Evolutionary conservation across 495 filamentous ascomycete genomes (phyloP), one percentile per base, ranked within the genome.

Genomic region (Viridothelium virens): DNA sequence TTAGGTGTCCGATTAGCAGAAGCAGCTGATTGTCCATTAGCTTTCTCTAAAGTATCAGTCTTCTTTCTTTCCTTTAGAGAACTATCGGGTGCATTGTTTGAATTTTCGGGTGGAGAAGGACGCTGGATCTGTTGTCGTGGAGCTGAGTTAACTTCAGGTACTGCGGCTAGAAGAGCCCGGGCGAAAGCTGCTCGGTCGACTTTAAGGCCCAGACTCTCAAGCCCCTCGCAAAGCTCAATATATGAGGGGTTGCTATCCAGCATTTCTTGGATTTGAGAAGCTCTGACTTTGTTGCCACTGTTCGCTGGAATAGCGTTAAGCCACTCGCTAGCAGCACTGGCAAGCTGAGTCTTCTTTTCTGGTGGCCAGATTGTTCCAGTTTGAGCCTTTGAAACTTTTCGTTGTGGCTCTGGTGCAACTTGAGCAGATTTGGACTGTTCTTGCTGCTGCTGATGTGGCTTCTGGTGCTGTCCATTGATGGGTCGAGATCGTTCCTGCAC

Each of bases 161-260:
- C 76, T 41, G 79, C 78, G 39, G 73, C 69, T 14, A 83, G 71
- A 9, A 84, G 68, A 50, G 69, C 70, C 65, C 77, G 73, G 38
- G 83, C 83, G 65, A 85, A 79, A 1, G 69, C 67, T 11, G 75
- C 72, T 56, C 80, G 72, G 64, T 83, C 77, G 48, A 85, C 68
- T 16, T 68, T 67, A 37, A 84, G 73, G 1, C 79, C 78, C 56
- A 72, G 72, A 1, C 50, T 38, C 63, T 85, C 83, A n/a, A 84
- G 70, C 38, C 71, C 68, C 65, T 80, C 77, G 69, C 82, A 85
- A 3, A 85, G 71, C 61, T 79, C 76, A 62, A 73, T 74, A 70
- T 84, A 84, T 18, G 75, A 78, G 0, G 81, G 81, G 71, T 83
- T 82, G 25, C 64, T 64, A 48, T 83, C 73, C 25, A 85, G 68